These are phyloP conservation scores for Geosmithia morbida DNA, from an alignment of 2,329 filamentous ascomycete genomes.

Conservation along the genomic window DNA sequence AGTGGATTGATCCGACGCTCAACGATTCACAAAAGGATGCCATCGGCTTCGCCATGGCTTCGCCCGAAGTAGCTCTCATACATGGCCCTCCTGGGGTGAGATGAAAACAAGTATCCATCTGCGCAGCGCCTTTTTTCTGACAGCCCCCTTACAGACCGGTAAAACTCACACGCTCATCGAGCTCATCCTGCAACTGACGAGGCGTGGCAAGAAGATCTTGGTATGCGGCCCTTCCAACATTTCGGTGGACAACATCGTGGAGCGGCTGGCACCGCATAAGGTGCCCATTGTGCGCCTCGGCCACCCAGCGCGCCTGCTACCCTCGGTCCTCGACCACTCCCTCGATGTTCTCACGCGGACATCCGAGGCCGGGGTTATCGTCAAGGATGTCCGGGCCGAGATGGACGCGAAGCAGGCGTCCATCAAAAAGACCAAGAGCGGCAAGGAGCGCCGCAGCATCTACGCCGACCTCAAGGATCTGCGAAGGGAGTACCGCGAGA, in stretches of 20 bases:
- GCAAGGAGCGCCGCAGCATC: slow-evolving; percentile 64
- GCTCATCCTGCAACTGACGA: slow-evolving; percentile 79
- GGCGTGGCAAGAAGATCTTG: slow-evolving; percentile 57
- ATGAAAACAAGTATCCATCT: background rate
- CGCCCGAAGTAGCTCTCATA: slow-evolving; percentile 72
- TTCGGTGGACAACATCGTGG: slow-evolving; percentile 95
- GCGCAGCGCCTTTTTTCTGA: background rate
- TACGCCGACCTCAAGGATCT: slow-evolving; percentile 77
- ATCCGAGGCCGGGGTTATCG: slow-evolving; percentile 78
- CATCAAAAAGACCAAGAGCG: slow-evolving; percentile 73
- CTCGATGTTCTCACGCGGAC: slow-evolving; percentile 83
- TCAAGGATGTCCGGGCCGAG: slow-evolving; percentile 78
- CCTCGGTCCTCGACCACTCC: slow-evolving; percentile 77
- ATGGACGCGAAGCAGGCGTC: slow-evolving; percentile 87
- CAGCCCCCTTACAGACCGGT: slow-evolving; percentile 45
- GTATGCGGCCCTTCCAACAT: slow-evolving; percentile 98
- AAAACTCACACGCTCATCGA: slow-evolving; percentile 97
- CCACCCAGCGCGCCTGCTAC: slow-evolving; percentile 80
- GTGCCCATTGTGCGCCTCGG: slow-evolving; percentile 80
- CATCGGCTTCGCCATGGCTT: slow-evolving; percentile 69
- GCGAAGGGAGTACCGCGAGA: slow-evolving; percentile 73
- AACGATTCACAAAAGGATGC: slow-evolving; percentile 56
- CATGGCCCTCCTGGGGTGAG: slow-evolving; percentile 78
- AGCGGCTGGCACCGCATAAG: slow-evolving; percentile 72
- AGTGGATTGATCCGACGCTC: slow-evolving; percentile 47